Conservation (phyloP, 2,329 filamentous ascomycete genomes). For the Arthrinium phaeospermum region DNA sequence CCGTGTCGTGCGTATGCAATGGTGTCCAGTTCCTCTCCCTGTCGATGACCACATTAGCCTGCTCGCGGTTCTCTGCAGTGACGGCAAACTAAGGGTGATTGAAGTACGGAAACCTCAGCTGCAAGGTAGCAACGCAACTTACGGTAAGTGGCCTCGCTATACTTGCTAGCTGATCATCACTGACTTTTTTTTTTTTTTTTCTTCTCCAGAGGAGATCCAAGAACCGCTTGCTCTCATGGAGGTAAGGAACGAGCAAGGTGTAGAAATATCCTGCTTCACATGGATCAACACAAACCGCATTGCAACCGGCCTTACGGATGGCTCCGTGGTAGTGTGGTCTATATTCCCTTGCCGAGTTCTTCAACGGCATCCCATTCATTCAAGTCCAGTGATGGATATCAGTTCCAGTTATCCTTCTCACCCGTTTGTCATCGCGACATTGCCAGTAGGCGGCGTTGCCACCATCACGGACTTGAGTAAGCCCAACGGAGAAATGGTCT, state of each 20-base stretch:
- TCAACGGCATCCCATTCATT: slow-evolving; percentile 59
- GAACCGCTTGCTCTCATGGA: slow-evolving; percentile 51
- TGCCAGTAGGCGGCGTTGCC: slow-evolving; percentile 58
- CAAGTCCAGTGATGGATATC: slow-evolving; percentile 59
- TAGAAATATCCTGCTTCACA: slow-evolving; percentile 57
- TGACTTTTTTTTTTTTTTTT: slow-evolving; percentile 27
- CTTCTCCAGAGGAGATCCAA: slow-evolving; percentile 49
- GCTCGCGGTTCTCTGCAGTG: slow-evolving; percentile 56
- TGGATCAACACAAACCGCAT: slow-evolving; percentile 63
- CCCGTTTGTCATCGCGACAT: slow-evolving; percentile 60
- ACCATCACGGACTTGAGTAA: slow-evolving; percentile 59
- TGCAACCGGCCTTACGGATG: slow-evolving; percentile 61
- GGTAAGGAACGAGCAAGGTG: slow-evolving; percentile 51
- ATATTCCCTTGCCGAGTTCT: slow-evolving; percentile 55
- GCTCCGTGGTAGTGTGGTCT: slow-evolving; percentile 63
- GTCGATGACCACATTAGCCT: slow-evolving; percentile 42
- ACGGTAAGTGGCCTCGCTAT: not conserved
- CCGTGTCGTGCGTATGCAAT: slow-evolving; percentile 55
- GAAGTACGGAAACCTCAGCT: slow-evolving; percentile 42
- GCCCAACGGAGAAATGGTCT: slow-evolving; percentile 59
- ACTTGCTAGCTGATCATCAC: slow-evolving; percentile 22
- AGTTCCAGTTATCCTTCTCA: slow-evolving; percentile 61
- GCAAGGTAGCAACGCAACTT: not conserved
- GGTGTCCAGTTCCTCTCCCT: slow-evolving; percentile 54
- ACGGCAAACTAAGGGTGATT: slow-evolving; percentile 57